Base-by-base conservation (phyloP, 2,329 filamentous ascomycete species). In the Pezicula carpinea region DNA sequence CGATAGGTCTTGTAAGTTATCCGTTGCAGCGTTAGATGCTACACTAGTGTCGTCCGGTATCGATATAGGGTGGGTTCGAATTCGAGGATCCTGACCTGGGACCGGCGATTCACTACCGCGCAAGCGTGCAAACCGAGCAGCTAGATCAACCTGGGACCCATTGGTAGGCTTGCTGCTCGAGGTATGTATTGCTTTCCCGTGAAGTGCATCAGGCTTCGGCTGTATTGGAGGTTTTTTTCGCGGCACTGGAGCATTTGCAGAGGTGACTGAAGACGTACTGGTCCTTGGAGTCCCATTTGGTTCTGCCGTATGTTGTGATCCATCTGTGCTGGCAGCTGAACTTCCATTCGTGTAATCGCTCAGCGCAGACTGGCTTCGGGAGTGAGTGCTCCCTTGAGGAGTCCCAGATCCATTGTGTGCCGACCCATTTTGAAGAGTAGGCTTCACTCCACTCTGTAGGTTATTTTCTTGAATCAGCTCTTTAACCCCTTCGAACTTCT, bases 191-290 rank as follows among this genome's bases (percentile, higher is more conserved):
- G 75, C 70, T 35, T 82, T 81, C 1, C 83, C 83, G 56, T 84
- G 81, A 2, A 89, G 69, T 4, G 76, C 75, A 44, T 80, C 72
- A 0, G 86, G 86, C 54, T 89, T 89, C 3, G 85, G 84, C 19
- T 82, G 79, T 7, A 85, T 67, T 4, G 61, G 53, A 8, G 70
- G 66, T 50, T 61, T 62, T 46, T 55, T 52, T 38, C 53, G 48
- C 40, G 51, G 35, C 39, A 49, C 2, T 75, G 75, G 51, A 72
- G 79, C 22, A 62, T 48, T 56, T 11, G 43, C 22, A 32, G 40
- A 34, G 4, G 23, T 43, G 32, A 18, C 18, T 21, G 36, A 15
- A 5, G 14, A 14, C 14, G 15, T 19, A 22, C 23, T 36, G 14
- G 21, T 23, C 21, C 32, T 39, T 14, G 14, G 17, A 18, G 32